phyloP scores from a whole-genome alignment of 2,329 filamentous ascomycete genomes.

The Hypoxylon sp. region DNA sequence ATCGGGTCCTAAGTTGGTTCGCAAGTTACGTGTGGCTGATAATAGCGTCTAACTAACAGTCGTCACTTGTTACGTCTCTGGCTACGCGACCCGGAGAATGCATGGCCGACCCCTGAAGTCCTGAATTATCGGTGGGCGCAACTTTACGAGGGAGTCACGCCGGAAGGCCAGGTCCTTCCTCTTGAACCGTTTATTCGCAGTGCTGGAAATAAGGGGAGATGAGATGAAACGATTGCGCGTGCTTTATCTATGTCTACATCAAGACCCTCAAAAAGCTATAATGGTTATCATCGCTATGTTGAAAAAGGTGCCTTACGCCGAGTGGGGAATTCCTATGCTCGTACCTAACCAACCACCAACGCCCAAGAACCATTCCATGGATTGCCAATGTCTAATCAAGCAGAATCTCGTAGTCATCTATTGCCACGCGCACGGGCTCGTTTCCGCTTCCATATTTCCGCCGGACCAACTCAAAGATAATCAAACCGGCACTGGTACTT shows the following conservation, averaged over 20 bases:
- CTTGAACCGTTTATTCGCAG: conserved; percentile 67
- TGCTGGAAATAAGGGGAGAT: conserved; percentile 54
- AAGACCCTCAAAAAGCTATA: conserved; percentile 6
- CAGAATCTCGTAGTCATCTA: conserved; percentile 80
- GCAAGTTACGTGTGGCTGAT: conserved; percentile 41
- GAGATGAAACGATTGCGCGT: conserved; percentile 16
- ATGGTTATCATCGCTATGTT: conserved; percentile 14
- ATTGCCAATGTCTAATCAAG: conserved; percentile 59
- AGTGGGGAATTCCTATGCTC: conserved; percentile 26
- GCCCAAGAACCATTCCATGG: not conserved
- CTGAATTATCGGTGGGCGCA: conserved; percentile 66
- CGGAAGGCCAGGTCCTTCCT: conserved; percentile 69
- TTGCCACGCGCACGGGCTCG: conserved; percentile 74
- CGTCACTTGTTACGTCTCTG: conserved; percentile 66
- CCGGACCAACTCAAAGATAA: conserved; percentile 83
- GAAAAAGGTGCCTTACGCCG: conserved; percentile 11
- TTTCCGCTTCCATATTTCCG: conserved; percentile 77
- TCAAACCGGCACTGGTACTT: conserved; percentile 81
- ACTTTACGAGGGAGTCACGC: conserved; percentile 67
- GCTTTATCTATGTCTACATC: conserved; percentile 27
- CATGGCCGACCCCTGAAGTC: conserved; percentile 63
- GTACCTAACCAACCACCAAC: conserved; percentile 17
- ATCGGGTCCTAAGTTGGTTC: conserved; percentile 38
- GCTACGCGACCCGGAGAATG: conserved; percentile 65
- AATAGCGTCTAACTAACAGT: conserved; percentile 56